Evolutionary conservation across 2,329 filamentous ascomycete species (phyloP).

Genomic region (Stenocarpella maydis): DNA sequence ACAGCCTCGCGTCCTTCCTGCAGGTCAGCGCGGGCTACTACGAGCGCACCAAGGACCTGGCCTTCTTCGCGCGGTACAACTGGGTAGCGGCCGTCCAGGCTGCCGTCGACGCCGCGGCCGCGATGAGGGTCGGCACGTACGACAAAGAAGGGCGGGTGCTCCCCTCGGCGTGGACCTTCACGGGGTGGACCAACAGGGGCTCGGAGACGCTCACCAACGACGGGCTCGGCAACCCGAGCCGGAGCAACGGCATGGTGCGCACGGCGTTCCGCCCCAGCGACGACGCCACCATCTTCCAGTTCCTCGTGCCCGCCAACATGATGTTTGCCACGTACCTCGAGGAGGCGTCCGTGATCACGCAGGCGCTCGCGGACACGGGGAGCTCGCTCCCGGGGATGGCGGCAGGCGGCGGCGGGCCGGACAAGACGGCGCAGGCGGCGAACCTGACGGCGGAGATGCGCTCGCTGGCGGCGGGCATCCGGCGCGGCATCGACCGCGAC

Average conservation of each 20-base stretch:
- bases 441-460: constrained; percentile 63
- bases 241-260: constrained; percentile 77
- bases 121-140: constrained; percentile 76
- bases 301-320: constrained; percentile 82
- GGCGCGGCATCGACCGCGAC: constrained; percentile 72
- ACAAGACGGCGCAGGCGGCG: constrained; percentile 45
- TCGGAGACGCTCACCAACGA: constrained; percentile 79
- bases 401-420: too few species aligned
- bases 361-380: constrained; percentile 50
- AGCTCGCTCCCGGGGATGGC: constrained; percentile 34
- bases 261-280: constrained; percentile 86
- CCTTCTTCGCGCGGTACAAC: constrained; percentile 62
- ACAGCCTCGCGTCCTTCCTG: constrained; percentile 88
- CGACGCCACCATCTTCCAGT: constrained; percentile 82
- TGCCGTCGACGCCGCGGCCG: constrained; percentile 69
- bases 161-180: constrained; percentile 72
- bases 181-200: constrained; percentile 72
- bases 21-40: constrained; percentile 82
- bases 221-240: constrained; percentile 81
- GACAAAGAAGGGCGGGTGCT: constrained; percentile 61
- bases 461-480: constrained; percentile 68
- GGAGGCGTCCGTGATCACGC: constrained; percentile 60
- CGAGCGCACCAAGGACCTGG: constrained; percentile 64
- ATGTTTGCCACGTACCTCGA: constrained; percentile 70
- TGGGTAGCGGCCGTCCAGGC: constrained; percentile 77